Base-by-base conservation (phyloP, 1,139 yeast species). In the Magnusiomyces clavatus region DNA sequence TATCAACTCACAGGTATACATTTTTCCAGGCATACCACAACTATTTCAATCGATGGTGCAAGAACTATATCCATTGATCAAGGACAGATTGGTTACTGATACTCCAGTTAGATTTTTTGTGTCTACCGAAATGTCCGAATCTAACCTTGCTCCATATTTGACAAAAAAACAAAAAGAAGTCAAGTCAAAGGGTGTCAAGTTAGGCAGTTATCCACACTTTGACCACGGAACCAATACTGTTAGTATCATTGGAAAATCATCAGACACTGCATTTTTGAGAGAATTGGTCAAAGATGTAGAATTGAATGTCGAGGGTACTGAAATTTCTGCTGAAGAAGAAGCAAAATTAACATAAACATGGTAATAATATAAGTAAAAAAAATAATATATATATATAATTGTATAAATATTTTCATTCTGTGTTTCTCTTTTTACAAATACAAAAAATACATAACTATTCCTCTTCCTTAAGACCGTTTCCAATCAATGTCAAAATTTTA, bases 131-230 rank as follows among this genome's bases (percentile, higher is more conserved):
- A 64, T 77, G 14, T 69, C 77, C 1, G 96, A 88, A 62, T 77
- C 87, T 14, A 79, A 75, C 52, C 75, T 87, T 61, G 92, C 96
- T 0, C 81, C 85, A 3, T 79, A 72, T 54, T 71, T 88, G 54
- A 63, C 77, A 1, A 64, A 68, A 1, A 65, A 83, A 47, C 94
- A 86, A 60, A 17, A 6, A 3, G 66, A 71, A 47, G 77, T 78
- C 44, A 70, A 69, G 51, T 74, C 73, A 2, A 60, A 67, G 19
- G 64, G 67, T 3, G 74, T 87, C 51, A 87, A 87, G 64, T 73
- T 88, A 47, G 96, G 96, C 2, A 82, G 90, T 43, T 88, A 88
- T 63, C 96, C 96, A 0, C 96, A 87, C 65, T 74, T 80, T 67
- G 74, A 75, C 14, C 75, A 79, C 69, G 75, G 78, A 1, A 69